phyloP scores from a whole-genome alignment of 208 protist species.

The Trypanosomatidae sp. region DNA sequence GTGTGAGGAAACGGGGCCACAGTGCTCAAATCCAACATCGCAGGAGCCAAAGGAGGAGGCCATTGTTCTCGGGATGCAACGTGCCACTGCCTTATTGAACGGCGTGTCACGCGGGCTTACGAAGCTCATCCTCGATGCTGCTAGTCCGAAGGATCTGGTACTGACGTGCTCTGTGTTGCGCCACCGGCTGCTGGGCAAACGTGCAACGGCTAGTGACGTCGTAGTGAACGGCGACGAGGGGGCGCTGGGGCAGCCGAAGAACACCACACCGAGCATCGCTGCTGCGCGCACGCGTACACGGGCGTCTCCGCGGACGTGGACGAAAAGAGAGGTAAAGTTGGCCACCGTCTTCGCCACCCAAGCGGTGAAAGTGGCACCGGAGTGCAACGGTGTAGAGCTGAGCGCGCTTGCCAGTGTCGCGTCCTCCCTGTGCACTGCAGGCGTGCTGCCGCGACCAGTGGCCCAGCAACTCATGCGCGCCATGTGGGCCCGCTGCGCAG shows the following conservation, averaged over 20 bases:
- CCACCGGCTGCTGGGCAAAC: conserved; percentile 5
- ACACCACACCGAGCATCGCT: not conserved
- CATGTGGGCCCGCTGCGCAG: conserved; percentile 14
- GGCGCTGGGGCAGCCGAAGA: not conserved
- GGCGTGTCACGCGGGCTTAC: not conserved
- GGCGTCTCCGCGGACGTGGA: not conserved
- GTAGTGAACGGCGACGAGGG: not conserved
- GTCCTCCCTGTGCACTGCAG: conserved; percentile 13
- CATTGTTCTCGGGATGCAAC: not conserved
- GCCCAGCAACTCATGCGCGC: conserved; percentile 5
- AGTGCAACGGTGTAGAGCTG: conserved; percentile 32
- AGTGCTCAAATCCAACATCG: not conserved
- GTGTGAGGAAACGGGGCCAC: not conserved
- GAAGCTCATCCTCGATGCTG: conserved; percentile 2
- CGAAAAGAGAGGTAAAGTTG: conserved; percentile 16
- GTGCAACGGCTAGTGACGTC: not conserved
- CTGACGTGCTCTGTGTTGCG: conserved; percentile 18
- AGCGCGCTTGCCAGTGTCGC: conserved; percentile 31
- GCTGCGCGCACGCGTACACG: not conserved
- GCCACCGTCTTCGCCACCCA: conserved; percentile 16
- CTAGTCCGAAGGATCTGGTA: conserved; percentile 19
- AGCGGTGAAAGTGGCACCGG: conserved; percentile 4
- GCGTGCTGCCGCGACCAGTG: not conserved
- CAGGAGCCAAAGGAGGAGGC: not conserved
- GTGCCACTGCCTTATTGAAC: conserved; percentile 2